A percentile compares a stretch with the other conserved stretches of the same genome.
These are phyloP conservation scores for Niveomyces coronatus DNA, from an alignment of 2,329 filamentous ascomycete species.

Conservation along the genomic window DNA sequence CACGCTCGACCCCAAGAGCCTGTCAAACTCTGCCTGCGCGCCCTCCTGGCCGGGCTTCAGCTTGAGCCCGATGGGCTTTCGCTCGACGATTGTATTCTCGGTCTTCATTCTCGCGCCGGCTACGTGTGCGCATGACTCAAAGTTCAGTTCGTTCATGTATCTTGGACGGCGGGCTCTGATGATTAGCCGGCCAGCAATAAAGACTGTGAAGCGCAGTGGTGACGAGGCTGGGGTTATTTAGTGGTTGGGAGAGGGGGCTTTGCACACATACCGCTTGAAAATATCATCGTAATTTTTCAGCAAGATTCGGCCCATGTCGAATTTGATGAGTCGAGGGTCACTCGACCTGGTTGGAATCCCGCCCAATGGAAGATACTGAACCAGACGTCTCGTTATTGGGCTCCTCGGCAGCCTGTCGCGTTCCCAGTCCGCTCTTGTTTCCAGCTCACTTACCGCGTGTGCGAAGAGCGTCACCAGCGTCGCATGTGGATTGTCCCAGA, in stretches of 20 bases:
- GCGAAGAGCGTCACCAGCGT: slow-evolving; percentile 31
- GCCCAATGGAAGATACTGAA: background rate
- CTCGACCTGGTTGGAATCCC: background rate
- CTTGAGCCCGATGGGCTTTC: slow-evolving; percentile 11
- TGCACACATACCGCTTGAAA: background rate
- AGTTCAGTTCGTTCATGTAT: too few species aligned
- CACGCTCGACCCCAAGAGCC: slow-evolving; percentile 7
- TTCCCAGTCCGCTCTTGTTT: background rate
- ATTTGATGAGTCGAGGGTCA: background rate
- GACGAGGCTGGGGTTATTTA: too few species aligned
- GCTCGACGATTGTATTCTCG: background rate
- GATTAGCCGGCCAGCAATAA: background rate
- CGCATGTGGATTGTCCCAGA: slow-evolving; percentile 25
- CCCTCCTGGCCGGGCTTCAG: slow-evolving; percentile 13
- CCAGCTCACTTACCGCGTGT: slow-evolving; percentile 21
- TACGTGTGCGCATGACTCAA: too few species aligned
- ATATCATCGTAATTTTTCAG: background rate
- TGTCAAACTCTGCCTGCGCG: slow-evolving; percentile 23
- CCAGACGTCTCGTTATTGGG: background rate
- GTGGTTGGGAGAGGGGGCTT: too few species aligned
- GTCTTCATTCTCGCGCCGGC: background rate
- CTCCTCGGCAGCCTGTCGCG: background rate
- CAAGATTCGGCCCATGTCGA: background rate
- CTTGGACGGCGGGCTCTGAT: too few species aligned
- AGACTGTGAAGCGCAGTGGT: too few species aligned